Conservation (phyloP, 495 filamentous ascomycete genomes). For the Acidomyces sp. region DNA sequence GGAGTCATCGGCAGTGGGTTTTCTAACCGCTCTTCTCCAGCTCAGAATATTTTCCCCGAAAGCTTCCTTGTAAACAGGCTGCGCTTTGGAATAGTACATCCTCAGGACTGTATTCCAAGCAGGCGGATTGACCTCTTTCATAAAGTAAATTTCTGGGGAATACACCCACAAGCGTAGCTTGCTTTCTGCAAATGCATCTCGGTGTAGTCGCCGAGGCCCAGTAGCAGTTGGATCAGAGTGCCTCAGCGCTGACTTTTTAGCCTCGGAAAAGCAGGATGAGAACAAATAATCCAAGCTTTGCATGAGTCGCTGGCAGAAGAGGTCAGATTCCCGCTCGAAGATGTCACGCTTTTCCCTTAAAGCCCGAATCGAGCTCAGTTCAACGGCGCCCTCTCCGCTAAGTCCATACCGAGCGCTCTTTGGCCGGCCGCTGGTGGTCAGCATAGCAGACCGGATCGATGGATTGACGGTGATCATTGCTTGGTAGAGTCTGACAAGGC, state of each 20-base stretch:
- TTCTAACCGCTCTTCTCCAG: constrained; percentile 73
- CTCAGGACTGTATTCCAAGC: constrained; percentile 71
- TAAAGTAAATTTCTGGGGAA: constrained; percentile 70
- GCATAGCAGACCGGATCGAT: constrained; percentile 39
- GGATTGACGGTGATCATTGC: constrained; percentile 94
- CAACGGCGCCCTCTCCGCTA: constrained; percentile 33
- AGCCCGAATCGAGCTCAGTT: constrained; percentile 66
- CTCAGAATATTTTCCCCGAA: constrained; percentile 64
- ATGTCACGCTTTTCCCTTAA: constrained; percentile 85
- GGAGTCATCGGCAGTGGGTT: constrained; percentile 61
- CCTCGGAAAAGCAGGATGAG: constrained; percentile 55
- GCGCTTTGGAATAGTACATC: constrained; percentile 64
- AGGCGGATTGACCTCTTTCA: constrained; percentile 61
- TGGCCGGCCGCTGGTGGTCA: constrained; percentile 1
- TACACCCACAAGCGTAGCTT: constrained; percentile 64
- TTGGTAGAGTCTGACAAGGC: constrained; percentile 72
- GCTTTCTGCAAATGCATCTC: constrained; percentile 37
- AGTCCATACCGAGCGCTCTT: constrained; percentile 35
- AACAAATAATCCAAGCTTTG: constrained; percentile 73
- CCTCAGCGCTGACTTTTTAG: constrained; percentile 38
- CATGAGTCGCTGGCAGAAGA: constrained; percentile 64
- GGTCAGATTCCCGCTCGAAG: constrained; percentile 55
- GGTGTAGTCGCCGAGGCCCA: constrained; percentile 36
- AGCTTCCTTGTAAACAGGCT: constrained; percentile 65
- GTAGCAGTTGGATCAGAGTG: constrained; percentile 25